Conservation (phyloP, 192 early-diverging fungal species). For the Paraglomus occultum region DNA sequence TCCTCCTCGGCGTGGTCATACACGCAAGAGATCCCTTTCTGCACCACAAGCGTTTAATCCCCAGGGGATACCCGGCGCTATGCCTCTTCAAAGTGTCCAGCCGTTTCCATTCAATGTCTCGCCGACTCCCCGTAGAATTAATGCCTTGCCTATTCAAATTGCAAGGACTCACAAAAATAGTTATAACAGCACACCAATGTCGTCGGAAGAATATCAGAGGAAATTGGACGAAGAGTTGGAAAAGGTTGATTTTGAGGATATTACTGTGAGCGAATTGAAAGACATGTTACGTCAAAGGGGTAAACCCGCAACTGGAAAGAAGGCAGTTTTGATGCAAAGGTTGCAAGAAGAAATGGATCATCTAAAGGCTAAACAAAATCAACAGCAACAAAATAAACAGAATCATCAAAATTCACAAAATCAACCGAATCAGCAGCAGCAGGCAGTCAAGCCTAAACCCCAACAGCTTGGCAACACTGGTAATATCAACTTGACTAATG, state of each 20-base stretch:
- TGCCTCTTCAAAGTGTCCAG: constrained; percentile 14
- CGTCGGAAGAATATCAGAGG: constrained; percentile 49
- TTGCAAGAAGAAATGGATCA: constrained; percentile 57
- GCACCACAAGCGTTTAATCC: constrained; percentile 13
- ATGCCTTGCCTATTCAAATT: constrained; percentile 30
- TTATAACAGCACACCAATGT: constrained; percentile 16
- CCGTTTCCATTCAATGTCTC: constrained; percentile 15
- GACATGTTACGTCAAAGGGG: constrained; percentile 68
- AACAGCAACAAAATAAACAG: constrained; percentile 14
- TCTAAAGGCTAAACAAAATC: constrained; percentile 44
- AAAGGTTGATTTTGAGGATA: constrained; percentile 68
- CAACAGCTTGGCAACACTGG: constrained; percentile 10
- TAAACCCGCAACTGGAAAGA: constrained; percentile 68
- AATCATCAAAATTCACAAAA: constrained; percentile 7
- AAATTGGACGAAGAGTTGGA: constrained; percentile 62
- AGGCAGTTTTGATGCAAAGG: constrained; percentile 65
- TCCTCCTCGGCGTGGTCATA: constrained; percentile 28
- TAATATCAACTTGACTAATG: constrained; percentile 4
- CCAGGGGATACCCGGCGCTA: neutral
- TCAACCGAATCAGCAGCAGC: constrained; percentile 24
- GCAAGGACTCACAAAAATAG: constrained; percentile 25
- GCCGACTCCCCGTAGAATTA: neutral
- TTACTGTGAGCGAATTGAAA: constrained; percentile 72
- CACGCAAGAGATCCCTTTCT: constrained; percentile 28
- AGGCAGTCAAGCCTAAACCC: neutral